Evolutionary conservation across 352 stramenopile species (phyloP), one percentile per base, ranked within the genome.

Genomic region (Globisporangium uncinulatum): DNA sequence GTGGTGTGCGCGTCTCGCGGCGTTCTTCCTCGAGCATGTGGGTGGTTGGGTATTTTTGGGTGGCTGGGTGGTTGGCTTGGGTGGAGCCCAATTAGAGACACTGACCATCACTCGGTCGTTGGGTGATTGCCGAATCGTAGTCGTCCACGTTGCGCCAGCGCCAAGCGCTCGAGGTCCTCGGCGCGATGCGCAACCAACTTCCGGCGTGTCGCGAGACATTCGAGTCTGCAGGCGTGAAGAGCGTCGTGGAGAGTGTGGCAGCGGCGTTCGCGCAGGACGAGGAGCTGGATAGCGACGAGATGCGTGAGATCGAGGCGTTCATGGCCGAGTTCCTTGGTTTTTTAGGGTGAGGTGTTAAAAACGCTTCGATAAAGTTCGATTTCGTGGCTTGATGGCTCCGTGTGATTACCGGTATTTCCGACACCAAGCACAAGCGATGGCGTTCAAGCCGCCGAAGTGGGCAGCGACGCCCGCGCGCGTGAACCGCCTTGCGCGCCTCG

Each of bases 101-200:
- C 2, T 36, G 42, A 19, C 44, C 24, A 29, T 29, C 24, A 6
- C 31, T 54, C 21, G 59, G 55, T 50, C 20, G 51, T 56, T 37
- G 17, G 46, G 45, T 6, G 43, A 41, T 19, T 36, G 43, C 34
- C 9, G 31, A 1, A 1, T 5, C 32, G 13, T 52, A 89, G 76
- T 69, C 62, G 1, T 31, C 59, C 8, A 62, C 71, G 46, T 58
- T 88, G 34, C 65, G 57, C 51, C 57, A 74, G 31, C 75, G 70
- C 14, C 71, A 87, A 41, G 59, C 70, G 9, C 63, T 84, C 36
- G 76, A 92, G 61, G 58, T 83, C 1, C 67, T 92, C 49, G 67
- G 80, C 13, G 73, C 72, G 5, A 86, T 89, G 73, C 59, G 62
- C 7, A 70, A 81, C 51, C 82, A 92, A 56, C 63, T 92, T 14